A percentile compares a stretch with the other conserved stretches of the same genome.
Conservation (phyloP, 2,329 filamentous ascomycete genomes). For the Fusarium avenaceum region DNA sequence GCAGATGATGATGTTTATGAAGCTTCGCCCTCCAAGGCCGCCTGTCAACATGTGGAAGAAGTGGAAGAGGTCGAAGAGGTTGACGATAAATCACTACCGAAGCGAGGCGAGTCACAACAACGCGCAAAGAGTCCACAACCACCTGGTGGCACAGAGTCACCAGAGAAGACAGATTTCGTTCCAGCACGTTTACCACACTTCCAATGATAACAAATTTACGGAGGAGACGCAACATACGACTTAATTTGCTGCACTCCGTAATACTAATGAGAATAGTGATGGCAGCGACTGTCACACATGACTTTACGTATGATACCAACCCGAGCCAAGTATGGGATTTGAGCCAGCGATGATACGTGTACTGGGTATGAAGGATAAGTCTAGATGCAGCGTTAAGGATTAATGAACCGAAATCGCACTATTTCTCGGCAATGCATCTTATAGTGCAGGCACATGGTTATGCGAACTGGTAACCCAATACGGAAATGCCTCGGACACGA, state of each 20-base stretch:
- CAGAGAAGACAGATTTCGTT: constrained; percentile 59
- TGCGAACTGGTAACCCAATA: constrained; percentile 50
- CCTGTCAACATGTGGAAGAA: constrained; percentile 27
- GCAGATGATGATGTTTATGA: constrained; percentile 53
- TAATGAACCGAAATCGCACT: constrained; percentile 6
- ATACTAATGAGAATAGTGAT: constrained; percentile 36
- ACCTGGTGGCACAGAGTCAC: constrained; percentile 19
- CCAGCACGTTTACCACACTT: constrained; percentile 72
- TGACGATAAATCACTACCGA: constrained; percentile 4
- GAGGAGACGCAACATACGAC: background rate
- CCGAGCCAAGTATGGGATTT: constrained; percentile 29
- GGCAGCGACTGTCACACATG: constrained; percentile 23
- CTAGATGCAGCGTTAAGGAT: constrained; percentile 16
- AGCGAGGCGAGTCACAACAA: constrained; percentile 39
- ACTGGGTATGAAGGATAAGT: constrained; percentile 6
- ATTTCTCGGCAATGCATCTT: constrained; percentile 1
- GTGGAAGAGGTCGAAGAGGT: constrained; percentile 15
- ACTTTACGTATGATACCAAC: constrained; percentile 48
- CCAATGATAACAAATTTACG: constrained; percentile 52
- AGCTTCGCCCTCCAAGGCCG: constrained; percentile 26
- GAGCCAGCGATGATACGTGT: constrained; percentile 20
- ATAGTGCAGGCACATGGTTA: constrained; percentile 20
- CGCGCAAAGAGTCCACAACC: constrained; percentile 44
- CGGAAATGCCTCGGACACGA: constrained; percentile 53
- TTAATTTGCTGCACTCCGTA: constrained; percentile 23